Percentiles rank a stretch among this genome's conserved stretches.
phyloP scores from a whole-genome alignment of 345 rosid genomes.

The Nasturtium officinale region DNA sequence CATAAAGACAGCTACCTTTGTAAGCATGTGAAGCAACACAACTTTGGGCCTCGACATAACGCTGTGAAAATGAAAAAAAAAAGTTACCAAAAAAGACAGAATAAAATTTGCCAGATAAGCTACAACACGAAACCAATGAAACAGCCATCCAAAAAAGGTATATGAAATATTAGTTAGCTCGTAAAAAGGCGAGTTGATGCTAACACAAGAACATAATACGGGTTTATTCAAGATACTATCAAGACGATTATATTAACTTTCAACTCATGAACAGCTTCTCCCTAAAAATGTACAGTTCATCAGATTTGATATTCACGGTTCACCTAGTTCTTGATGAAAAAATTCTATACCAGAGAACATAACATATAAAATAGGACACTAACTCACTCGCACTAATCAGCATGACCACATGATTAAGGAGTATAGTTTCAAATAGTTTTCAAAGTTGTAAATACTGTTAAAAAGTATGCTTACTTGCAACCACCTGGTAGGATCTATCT shows the following conservation, averaged over 20 bases:
- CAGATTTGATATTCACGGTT: not conserved
- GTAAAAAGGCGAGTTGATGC: conserved; percentile 5
- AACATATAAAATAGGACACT: not conserved
- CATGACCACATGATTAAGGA: not conserved
- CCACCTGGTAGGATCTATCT: conserved; percentile 85
- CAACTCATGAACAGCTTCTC: conserved; percentile 13
- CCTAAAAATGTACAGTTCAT: conserved; percentile 3
- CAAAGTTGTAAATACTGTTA: not conserved
- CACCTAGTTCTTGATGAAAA: conserved; percentile 5
- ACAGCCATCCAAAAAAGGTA: conserved; percentile 6
- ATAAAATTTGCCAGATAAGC: conserved; percentile 2
- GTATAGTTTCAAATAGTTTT: not conserved
- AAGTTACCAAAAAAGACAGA: conserved; percentile 1
- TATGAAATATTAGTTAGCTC: not conserved
- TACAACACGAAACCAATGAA: not conserved
- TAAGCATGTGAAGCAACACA: conserved; percentile 90
- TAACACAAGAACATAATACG: conserved; percentile 10
- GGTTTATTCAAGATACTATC: not conserved
- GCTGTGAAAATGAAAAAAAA: conserved; percentile 52
- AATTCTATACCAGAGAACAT: not conserved
- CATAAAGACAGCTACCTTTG: conserved; percentile 59
- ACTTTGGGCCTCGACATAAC: conserved; percentile 96
- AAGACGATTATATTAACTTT: conserved; percentile 1
- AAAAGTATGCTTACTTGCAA: conserved; percentile 72
- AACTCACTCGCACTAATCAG: conserved; percentile 5